Evolutionary conservation across 768 basidiomycete species (phyloP), one percentile per base, ranked within the genome.

Genomic region (Pleurotus cornucopiae): DNA sequence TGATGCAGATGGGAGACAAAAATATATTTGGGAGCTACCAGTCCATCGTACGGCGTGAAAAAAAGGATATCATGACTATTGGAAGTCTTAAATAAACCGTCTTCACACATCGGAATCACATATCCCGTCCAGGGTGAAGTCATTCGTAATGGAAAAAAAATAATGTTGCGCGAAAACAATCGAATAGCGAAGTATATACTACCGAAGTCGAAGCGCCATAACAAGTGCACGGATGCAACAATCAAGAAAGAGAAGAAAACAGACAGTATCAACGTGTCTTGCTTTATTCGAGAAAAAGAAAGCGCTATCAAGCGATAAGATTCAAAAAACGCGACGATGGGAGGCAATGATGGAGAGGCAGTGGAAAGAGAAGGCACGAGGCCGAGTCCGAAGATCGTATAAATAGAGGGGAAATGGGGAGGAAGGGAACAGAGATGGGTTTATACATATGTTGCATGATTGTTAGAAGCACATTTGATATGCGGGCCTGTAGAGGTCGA

Each of bases 321-420:
- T 39, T 53, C 20, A 34, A 38, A 37, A 38, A 39, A 38, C 30
- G 30, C 14, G 41, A 14, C n/a, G 41, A 44, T 44, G 41, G 23
- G 20, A 16, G 41, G 41, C 13, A 44, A 44, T n/a, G 41, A 14
- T 13, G 41, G 41, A 41, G 18, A 41, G 39, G 38, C 20, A 30
- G 39, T 20, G 51, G 39, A 43, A 41, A n/a, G 51, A 40, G 41
- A 16, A 53, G 38, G 21, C 30, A 21, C 43, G 43, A 37, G 23
- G 25, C 26, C 13, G n/a, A 53, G 51, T 53, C 51, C 51, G 51
- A 41, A 53, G 51, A 39, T 51, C 49, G 37, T 51, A 53, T 53
- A 53, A 39, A 53, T 21, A 25, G 51, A 41, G 39, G 41, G 37
- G 25, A 39, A 43, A 39, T 30, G 38, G 23, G n/a, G 51, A 20